Base-by-base conservation (phyloP, 2,329 filamentous ascomycete species). In the Tolypocladium ovalisporum region DNA sequence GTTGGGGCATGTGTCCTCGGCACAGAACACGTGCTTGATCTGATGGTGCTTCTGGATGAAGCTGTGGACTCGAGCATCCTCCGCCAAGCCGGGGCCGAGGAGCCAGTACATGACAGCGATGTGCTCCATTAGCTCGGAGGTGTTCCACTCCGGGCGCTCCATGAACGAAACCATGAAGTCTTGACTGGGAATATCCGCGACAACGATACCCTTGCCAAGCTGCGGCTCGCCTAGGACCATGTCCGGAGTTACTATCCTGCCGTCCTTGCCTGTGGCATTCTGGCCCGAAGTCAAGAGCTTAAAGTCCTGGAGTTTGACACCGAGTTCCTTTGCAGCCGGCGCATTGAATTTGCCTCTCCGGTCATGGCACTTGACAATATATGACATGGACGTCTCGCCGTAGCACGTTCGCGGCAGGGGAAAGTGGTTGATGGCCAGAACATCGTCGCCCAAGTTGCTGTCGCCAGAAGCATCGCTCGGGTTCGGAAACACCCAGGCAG, bases 271-370 rank as follows among this genome's bases (percentile, higher is more conserved):
- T 56, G 76, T 73, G 1, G 94, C 84, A 53, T 71, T 84, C 60
- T 85, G 62, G 2, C 91, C 90, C 1, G 66, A 68, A 0, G 86
- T 78, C 49, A 99, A 76, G 15, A 70, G 65, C 39, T 76, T 76
- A 70, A 80, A 95, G 54, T 86, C 75, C 0, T 63, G 68, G 55
- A 76, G 79, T 24, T 74, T 72, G 0, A 97, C 81, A 1, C 86
- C 86, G 2, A 91, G 73, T 34, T 75, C 76, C 60, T 75, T 78
- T 0, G 91, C 93, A 58, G 78, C 82, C 53, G 79, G 68, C 0
- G 82, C 74, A 59, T 89, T 79, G 66, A 99, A 97, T 65, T 87
- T 93, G 55, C 94, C 94, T 56, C 94, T 83, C 56, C 87, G 80
- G 40, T 85, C 78, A 61, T 90, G 84, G 56, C 83, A 84, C 63